Conservation (phyloP, 495 filamentous ascomycete genomes). For the Bacidia rubella region DNA sequence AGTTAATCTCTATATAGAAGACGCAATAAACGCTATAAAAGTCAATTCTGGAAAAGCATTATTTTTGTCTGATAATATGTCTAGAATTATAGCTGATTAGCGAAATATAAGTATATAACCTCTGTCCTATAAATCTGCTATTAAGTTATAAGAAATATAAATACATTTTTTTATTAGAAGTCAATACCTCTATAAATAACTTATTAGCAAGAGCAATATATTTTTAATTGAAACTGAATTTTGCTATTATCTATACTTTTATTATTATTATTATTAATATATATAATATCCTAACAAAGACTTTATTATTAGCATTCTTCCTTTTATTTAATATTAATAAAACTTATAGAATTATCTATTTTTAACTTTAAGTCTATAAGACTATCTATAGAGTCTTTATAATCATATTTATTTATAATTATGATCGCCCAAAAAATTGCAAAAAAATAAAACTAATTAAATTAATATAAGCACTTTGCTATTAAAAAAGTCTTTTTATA, state of each 20-base stretch:
- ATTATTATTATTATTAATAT: neutral
- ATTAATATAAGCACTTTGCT: no score
- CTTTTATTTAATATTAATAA: neutral
- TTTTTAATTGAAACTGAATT: no score
- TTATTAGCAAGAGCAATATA: neutral
- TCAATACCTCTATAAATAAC: neutral
- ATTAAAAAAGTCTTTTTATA: no score
- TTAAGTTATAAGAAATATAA: neutral
- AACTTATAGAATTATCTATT: neutral
- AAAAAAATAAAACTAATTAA: no score
- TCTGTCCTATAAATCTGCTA: neutral
- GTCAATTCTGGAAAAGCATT: neutral
- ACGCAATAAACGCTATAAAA: no score
- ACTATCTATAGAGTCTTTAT: neutral
- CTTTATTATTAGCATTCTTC: no score
- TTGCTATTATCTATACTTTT: neutral
- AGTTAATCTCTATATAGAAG: no score
- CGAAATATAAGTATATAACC: neutral
- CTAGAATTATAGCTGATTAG: neutral
- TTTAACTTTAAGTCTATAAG: neutral
- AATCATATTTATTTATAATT: neutral
- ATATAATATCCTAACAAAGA: neutral
- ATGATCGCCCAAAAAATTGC: no score
- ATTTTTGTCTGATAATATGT: neutral
- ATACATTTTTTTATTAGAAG: neutral